Evolutionary conservation across 768 basidiomycete genomes (phyloP), one percentile per base, ranked within the genome.

Genomic region (Pleurotus giganteus): DNA sequence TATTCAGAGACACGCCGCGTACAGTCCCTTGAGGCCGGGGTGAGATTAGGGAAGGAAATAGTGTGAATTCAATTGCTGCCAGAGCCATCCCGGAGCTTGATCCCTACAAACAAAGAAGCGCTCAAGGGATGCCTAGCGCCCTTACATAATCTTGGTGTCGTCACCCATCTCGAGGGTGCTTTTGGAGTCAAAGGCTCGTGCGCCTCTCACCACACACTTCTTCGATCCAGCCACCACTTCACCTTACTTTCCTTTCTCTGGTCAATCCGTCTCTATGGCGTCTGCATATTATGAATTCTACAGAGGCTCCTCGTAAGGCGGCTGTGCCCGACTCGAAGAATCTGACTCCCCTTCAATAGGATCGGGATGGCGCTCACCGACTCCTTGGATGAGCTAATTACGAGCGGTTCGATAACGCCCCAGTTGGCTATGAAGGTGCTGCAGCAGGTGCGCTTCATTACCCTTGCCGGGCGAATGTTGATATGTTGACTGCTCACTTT

Each of bases 391-490:
- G 96, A 98, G 74, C 83, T 99, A 61, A 98, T 99, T 64, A 96
- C 94, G 43, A 90, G 89, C 65, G 96, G 96, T 2, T 86, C 91
- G 47, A 99, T 99, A 64, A 96, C 94, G 17, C 96, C 96, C 11
- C 96, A 98, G 74, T 71, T 98, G 61, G 97, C 96, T n/a, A 93
- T 98, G 88, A 92, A 96, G 71, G 93, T 97, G n/a, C 73, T 98
- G 56, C 88, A 90, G 66, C 96, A 98, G 91, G 96, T 97, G 62
- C 59, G 66, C 65, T 28, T 54, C 49, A 17, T 4, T 13, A 12
- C 44, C 44, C 52, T 49, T 36, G 36, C 52, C 39, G 51, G 28
- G 47, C 23, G 23, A 43, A 21, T 39, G 34, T 19, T 9, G 34
- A 24, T 11, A 19, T 47, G 21, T 36, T 54, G 49, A 24, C 21